A percentile compares a stretch with the other conserved stretches of the same genome.
Conservation (phyloP, 129 eudicot species). For the Flaveria ramosissima region DNA sequence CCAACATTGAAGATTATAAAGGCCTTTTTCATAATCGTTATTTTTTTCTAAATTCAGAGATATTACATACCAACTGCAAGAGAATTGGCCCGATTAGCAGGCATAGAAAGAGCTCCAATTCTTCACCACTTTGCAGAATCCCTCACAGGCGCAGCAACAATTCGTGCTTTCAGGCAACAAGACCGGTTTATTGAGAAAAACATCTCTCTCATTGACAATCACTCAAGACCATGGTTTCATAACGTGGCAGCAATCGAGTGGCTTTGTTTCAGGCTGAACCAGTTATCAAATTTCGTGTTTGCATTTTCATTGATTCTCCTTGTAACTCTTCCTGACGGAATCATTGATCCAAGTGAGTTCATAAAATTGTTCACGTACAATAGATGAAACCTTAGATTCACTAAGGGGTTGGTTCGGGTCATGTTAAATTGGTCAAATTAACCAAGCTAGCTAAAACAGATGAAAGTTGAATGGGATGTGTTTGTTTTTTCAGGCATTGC, state of each 20-base stretch:
- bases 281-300: slow-evolving; percentile 88
- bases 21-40: not conserved
- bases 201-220: slow-evolving; percentile 68
- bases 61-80: slow-evolving; percentile 97
- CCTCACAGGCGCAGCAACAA: slow-evolving; percentile 91
- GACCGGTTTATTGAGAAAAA: slow-evolving; percentile 71
- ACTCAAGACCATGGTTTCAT: slow-evolving; percentile 94
- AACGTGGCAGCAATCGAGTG: slow-evolving; percentile 92
- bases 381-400: not conserved
- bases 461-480: slow-evolving; percentile 13
- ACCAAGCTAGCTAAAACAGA: not conserved
- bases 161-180: slow-evolving; percentile 86
- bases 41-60: slow-evolving; percentile 47
- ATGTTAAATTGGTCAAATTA: not conserved
- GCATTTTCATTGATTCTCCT: slow-evolving; percentile 87
- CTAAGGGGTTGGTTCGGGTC: slow-evolving; percentile 2
- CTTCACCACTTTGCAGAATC: slow-evolving; percentile 98
- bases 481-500: slow-evolving; percentile 76
- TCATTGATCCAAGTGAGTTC: slow-evolving; percentile 79
- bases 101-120: slow-evolving; percentile 86
- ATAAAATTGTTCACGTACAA: not conserved
- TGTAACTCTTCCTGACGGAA: slow-evolving; percentile 88
- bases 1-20: not conserved
- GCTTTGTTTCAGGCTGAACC: slow-evolving; percentile 92
- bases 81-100: slow-evolving; percentile 86